Evolutionary conservation across 2,329 filamentous ascomycete species (phyloP).

Genomic region (Leptographium radiaticola): DNA sequence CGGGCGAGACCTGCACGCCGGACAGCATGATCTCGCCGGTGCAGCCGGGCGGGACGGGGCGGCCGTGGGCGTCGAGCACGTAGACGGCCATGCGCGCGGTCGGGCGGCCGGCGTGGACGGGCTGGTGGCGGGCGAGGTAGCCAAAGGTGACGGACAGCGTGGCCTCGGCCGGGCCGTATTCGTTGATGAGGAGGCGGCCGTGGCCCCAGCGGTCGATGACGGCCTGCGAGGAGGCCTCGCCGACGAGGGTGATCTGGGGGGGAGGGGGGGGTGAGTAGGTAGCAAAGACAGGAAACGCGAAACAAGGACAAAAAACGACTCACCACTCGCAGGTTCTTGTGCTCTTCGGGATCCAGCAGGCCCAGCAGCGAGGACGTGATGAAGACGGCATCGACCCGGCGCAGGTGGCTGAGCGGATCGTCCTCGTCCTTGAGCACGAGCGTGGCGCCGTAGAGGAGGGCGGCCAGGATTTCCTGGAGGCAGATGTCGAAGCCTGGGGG

Average conservation of each 20-base stretch:
- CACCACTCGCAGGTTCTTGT: no score
- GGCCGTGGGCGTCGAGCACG: constrained; percentile 20
- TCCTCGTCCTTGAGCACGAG: constrained; percentile 18
- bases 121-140: constrained; percentile 11
- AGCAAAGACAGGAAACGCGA: no score
- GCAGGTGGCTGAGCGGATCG: constrained; percentile 19
- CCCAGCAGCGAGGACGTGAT: constrained; percentile 27
- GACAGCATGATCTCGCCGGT: constrained; percentile 28
- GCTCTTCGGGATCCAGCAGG: no score
- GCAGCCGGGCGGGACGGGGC: constrained; percentile 18
- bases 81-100: constrained; percentile 24
- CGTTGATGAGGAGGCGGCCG: constrained; percentile 22
- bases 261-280: no score
- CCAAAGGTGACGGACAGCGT: constrained; percentile 25
- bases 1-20: constrained; percentile 27
- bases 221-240: constrained; percentile 22
- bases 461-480: constrained; percentile 26
- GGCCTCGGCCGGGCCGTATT: constrained; percentile 30
- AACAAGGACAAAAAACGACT: neutral
- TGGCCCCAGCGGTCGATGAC: constrained; percentile 20
- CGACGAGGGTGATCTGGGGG: constrained; percentile 26
- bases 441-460: constrained; percentile 25
- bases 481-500: constrained; percentile 29
- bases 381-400: constrained; percentile 17
- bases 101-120: constrained; percentile 24